Evolutionary conservation across 176 grass and related monocot species (phyloP).

Genomic region (Tuctoria greenei): DNA sequence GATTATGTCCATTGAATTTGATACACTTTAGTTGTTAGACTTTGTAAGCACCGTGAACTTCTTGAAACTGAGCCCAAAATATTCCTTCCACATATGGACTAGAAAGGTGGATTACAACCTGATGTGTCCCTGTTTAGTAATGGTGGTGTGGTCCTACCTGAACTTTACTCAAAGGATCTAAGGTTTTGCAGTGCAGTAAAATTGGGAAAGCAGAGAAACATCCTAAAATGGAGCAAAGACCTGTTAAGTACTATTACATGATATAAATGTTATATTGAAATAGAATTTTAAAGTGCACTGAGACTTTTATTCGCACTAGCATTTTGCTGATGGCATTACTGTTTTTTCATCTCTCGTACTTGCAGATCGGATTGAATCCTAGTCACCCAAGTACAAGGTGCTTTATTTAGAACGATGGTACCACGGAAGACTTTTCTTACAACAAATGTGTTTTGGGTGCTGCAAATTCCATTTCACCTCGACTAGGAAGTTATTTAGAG

Average conservation of each 20-base stretch:
- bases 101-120: neutral
- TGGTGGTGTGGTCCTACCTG: neutral
- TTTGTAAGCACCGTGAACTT: constrained; percentile 2
- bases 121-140: neutral
- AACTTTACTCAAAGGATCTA: neutral
- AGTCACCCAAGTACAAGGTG: constrained; percentile 36
- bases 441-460: constrained; percentile 46
- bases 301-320: neutral
- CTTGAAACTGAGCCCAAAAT: constrained; percentile 7
- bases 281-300: neutral
- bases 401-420: constrained; percentile 36
- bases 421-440: constrained; percentile 46
- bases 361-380: constrained; percentile 47
- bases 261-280: neutral
- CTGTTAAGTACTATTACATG: constrained; percentile 18
- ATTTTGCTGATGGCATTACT: neutral
- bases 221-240: neutral
- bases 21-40: neutral
- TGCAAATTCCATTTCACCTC: constrained; percentile 40
- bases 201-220: neutral
- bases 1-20: neutral
- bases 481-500: constrained; percentile 35
- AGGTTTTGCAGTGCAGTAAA: neutral
- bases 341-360: neutral
- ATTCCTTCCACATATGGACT: neutral